Evolutionary conservation across 139 green algal genomes (phyloP), one percentile per base, ranked within the genome.

Genomic region (Micractinium sp.): DNA sequence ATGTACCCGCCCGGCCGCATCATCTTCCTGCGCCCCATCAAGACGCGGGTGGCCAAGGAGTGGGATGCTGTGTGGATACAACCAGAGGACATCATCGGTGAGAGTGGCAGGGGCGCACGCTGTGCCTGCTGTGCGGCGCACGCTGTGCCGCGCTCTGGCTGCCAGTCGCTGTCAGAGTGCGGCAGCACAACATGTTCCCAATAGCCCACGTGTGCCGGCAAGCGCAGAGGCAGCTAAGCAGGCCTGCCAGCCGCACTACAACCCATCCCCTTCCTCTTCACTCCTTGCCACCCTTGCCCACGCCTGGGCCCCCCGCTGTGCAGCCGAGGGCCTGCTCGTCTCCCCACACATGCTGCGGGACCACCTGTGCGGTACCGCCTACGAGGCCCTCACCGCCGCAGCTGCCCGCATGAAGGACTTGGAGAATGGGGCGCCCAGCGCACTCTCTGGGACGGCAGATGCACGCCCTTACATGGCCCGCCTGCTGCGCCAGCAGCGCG

Each of bases 1-100:
- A 95, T 95, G 92, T 95, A 90, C 76, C 93, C 93, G 20, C 93
- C 93, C 12, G 93, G 92, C 18, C 87, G 88, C 22, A 67, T 94
- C n/a, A 82, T 95, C 41, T 95, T 95, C 82, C 35, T 95, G 69
- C 91, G 93, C 20, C 92, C 90, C 74, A 84, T 95, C 74, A 95
- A 95, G 90, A 88, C 81, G 35, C 77, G 69, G 60, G 53, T 75
- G 38, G 56, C 78, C 38, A 91, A 91, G 73, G 60, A 56, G 19
- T 93, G 82, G 82, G 88, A 93, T 36, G 88, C 88, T 0, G 88
- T 93, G 41, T 93, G 76, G 73, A 89, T 91, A 0, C 5, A 47
- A 5, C 85, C 90, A 25, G 82, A 93, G 78, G 90, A 88, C 47
- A 47, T 91, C 77, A 93, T 91, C n/a, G 76, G 82, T 83, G 71